Evolutionary conservation across 352 stramenopile genomes (phyloP), one percentile per base, ranked within the genome.

Genomic region (Aphanomyces stellatus): DNA sequence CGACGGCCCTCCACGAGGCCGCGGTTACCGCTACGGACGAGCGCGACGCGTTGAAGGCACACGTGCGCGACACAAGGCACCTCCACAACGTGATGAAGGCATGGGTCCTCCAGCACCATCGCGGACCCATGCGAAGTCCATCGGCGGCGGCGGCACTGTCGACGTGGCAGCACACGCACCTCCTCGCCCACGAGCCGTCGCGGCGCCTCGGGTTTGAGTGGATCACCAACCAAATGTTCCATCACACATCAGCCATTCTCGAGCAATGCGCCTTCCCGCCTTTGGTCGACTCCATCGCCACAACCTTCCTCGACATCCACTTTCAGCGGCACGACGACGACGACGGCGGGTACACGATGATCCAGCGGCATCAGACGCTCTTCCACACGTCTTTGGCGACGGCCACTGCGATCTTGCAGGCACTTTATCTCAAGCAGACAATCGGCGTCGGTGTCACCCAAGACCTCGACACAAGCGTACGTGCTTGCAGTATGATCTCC

Each of bases 161-260:
- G 19, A 66, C 59, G 13, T 66, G 59, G 59, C 59, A 35, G 30
- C 48, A 66, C 25, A 30, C 34, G 11, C 42, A 42, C 25, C 46
- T 66, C 30, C 19, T 66, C 46, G n/a, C 27, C 15, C 49, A 22
- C 41, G 59, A 66, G 6, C 19, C 25, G 25, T 66, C 59, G 15
- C 41, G 59, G 15, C 13, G 13, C 4, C 46, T 55, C 1, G 59
- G 59, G 22, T 66, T 66, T 40, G 59, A 66, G 17, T 66, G 59
- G 59, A 66, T 66, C 30, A 66, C 59, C 27, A 56, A 66, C 24
- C 59, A 66, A 24, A 66, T 66, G 59, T 30, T 66, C 2, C 59
- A 66, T 30, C 59, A 66, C 19, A 66, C 59, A 0, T 13, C 11
- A 6, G 31, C 27, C 28, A 40, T 66, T 27, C 28, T 66, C 25